Evolutionary conservation across 257 asterid genomes (phyloP).

Genomic region (Coffea eugenioides): DNA sequence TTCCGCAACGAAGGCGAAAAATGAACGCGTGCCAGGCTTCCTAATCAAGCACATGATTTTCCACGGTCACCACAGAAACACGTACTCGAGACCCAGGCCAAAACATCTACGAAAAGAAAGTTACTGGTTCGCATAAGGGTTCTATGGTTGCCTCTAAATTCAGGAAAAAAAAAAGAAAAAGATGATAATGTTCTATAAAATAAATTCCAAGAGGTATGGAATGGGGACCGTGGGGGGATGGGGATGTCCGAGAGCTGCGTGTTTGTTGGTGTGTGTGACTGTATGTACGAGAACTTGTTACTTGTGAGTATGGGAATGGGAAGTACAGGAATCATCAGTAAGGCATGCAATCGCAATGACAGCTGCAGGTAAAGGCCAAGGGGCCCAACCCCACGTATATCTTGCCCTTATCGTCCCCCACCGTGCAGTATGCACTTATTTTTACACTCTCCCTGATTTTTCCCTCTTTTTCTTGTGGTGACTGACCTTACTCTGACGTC

Average conservation of each 20-base stretch:
- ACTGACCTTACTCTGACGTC: background rate
- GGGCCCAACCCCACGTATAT: background rate
- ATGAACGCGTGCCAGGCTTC: background rate
- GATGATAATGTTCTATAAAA: background rate
- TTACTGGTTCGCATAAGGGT: too few species aligned
- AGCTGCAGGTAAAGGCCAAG: background rate
- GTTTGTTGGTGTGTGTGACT: too few species aligned
- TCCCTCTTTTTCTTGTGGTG: background rate
- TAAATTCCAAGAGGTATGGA: background rate
- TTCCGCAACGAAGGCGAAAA: too few species aligned
- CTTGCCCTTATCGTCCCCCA: background rate
- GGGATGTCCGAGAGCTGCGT: background rate
- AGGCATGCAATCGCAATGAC: constrained; percentile 14
- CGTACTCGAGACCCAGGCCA: too few species aligned
- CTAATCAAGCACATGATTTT: background rate
- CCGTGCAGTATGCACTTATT: background rate
- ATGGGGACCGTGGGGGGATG: too few species aligned
- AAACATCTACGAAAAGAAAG: too few species aligned
- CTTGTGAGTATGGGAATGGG: background rate
- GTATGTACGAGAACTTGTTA: too few species aligned
- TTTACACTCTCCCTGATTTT: background rate
- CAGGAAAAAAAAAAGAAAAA: background rate
- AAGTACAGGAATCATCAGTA: background rate
- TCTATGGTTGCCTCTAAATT: too few species aligned
- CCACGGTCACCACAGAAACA: background rate